Conservation (phyloP, 805 yeast genomes). For the Cyberlindnera samutprakarnensis region DNA sequence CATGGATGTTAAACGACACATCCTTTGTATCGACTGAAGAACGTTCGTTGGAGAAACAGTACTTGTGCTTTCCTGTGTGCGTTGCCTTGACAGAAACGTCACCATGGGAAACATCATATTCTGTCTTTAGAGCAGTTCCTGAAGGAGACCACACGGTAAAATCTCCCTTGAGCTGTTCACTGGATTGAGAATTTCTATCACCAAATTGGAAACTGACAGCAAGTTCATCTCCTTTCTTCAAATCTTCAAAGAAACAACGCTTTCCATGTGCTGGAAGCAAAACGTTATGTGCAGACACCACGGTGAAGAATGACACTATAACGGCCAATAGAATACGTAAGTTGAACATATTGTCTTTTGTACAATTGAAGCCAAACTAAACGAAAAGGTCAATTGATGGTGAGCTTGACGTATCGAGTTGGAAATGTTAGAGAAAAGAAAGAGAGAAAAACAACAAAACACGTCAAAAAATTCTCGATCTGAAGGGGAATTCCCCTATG, state of each 20-base stretch:
- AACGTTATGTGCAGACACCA: slow-evolving; percentile 62
- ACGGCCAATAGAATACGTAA: too few relatives aligned
- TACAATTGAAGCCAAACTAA: too few relatives aligned
- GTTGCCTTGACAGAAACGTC: slow-evolving; percentile 64
- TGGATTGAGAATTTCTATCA: slow-evolving; percentile 68
- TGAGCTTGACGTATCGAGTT: too few relatives aligned
- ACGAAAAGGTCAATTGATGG: too few relatives aligned
- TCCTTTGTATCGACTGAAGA: slow-evolving; percentile 70
- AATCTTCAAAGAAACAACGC: slow-evolving; percentile 79
- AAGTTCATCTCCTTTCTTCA: slow-evolving; percentile 78
- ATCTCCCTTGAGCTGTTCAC: slow-evolving; percentile 60
- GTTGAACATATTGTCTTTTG: too few relatives aligned
- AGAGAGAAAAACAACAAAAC: too few relatives aligned
- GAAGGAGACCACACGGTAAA: slow-evolving; percentile 33
- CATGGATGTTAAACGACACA: slow-evolving; percentile 92
- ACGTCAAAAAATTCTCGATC: too few relatives aligned
- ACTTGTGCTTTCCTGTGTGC: slow-evolving; percentile 66
- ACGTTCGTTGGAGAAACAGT: slow-evolving; percentile 88
- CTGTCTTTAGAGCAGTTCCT: slow-evolving; percentile 43
- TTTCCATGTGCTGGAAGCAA: slow-evolving; percentile 76
- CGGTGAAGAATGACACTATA: not conserved
- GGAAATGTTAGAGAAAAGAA: too few relatives aligned
- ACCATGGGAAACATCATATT: slow-evolving; percentile 66
- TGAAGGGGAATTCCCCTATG: too few relatives aligned
- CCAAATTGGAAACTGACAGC: slow-evolving; percentile 92